phyloP scores from a whole-genome alignment of 2,329 filamentous ascomycete species.

The Chaetomium strumarium region DNA sequence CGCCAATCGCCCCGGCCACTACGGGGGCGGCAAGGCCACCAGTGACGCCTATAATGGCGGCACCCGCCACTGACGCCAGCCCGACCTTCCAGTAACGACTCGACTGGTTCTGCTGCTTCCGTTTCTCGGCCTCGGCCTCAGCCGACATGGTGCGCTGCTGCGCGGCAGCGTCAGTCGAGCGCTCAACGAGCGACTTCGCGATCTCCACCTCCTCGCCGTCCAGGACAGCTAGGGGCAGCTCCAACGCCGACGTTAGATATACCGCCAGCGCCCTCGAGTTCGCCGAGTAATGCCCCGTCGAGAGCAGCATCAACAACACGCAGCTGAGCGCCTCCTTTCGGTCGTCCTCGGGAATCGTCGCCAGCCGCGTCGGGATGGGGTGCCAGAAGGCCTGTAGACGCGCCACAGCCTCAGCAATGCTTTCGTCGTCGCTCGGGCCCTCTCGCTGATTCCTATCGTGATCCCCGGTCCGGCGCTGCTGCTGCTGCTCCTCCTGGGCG shows the following conservation, averaged over 20 bases:
- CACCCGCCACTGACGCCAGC: constrained; percentile 79
- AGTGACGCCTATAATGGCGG: constrained; percentile 83
- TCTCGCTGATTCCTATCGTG: neutral
- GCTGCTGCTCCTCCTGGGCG: constrained; percentile 28
- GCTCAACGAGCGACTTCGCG: constrained; percentile 66
- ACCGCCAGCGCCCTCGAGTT: constrained; percentile 65
- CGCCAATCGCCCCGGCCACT: constrained; percentile 78
- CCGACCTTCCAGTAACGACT: constrained; percentile 85
- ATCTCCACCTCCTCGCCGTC: constrained; percentile 68
- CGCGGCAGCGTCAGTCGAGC: constrained; percentile 40
- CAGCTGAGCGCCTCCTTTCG: constrained; percentile 62
- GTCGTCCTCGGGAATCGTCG: constrained; percentile 52
- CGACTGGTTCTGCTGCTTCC: constrained; percentile 62
- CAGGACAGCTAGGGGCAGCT: constrained; percentile 55
- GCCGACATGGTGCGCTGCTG: constrained; percentile 54
- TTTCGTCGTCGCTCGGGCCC: constrained; percentile 13
- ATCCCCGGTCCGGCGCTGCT: constrained; percentile 23
- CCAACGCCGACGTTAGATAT: constrained; percentile 61
- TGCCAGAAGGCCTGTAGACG: constrained; percentile 47
- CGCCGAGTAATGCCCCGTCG: constrained; percentile 67
- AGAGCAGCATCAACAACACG: constrained; percentile 63
- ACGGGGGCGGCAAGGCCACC: constrained; percentile 86
- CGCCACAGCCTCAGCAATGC: constrained; percentile 34
- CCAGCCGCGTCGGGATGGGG: constrained; percentile 48
- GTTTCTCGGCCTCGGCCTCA: constrained; percentile 69